These are phyloP conservation scores for Panicum virgatum DNA, from an alignment of 202 grass and related monocot genomes.

Conservation along the genomic window DNA sequence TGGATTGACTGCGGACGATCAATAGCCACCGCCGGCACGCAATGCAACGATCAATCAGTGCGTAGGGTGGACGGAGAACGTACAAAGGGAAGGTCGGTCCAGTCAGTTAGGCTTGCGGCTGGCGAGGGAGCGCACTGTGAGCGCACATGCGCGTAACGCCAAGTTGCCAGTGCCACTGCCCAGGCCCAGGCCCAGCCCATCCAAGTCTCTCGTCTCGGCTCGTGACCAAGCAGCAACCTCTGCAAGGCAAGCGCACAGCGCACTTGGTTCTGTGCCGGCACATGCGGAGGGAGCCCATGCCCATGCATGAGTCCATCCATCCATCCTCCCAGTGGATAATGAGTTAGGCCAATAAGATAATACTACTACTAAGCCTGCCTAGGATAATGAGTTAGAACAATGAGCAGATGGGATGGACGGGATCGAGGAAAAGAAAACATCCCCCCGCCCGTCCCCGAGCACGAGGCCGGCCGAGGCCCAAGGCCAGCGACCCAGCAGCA, in stretches of 20 bases:
- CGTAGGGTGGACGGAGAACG: no score
- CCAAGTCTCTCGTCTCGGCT: no score
- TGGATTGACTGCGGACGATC: no score
- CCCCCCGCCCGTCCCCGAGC: background rate
- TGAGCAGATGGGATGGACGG: background rate
- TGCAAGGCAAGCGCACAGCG: background rate
- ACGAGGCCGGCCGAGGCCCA: no score
- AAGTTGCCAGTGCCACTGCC: no score
- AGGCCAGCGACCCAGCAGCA: no score
- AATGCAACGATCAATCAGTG: background rate
- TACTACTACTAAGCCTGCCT: no score
- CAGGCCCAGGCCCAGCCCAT: no score
- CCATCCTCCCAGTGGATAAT: background rate
- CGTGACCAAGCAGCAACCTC: background rate
- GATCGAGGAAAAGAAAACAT: background rate
- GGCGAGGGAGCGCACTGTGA: background rate
- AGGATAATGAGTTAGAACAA: background rate
- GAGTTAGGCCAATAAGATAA: no score
- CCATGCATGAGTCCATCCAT: no score
- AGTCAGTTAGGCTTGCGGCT: background rate
- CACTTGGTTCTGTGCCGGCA: background rate
- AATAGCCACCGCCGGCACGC: no score
- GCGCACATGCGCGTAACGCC: background rate
- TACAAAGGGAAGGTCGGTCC: background rate
- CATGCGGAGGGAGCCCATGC: background rate